phyloP scores from a whole-genome alignment of 257 asterid species.

The Petunia axillaris region DNA sequence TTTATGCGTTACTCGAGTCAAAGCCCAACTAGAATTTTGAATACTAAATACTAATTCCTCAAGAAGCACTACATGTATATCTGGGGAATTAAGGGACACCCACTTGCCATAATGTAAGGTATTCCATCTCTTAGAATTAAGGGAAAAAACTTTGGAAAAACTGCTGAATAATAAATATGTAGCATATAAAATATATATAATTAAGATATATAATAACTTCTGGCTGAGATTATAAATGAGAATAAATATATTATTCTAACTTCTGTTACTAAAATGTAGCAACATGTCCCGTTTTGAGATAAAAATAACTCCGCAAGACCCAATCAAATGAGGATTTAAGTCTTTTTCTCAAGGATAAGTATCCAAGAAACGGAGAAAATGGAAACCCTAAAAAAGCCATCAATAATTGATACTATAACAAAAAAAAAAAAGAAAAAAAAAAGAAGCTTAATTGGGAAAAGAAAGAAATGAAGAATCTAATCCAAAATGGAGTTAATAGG shows the following conservation, averaged over 20 bases:
- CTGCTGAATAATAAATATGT: no score
- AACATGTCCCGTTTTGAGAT: background rate
- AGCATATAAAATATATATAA: no score
- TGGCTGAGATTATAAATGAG: no score
- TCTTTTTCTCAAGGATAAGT: slow-evolving; percentile 24
- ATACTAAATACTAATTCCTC: background rate
- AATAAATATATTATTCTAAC: no score
- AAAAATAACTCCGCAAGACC: background rate
- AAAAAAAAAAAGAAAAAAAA: background rate
- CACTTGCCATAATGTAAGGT: no score
- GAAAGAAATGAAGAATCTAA: slow-evolving; percentile 22
- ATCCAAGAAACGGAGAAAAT: slow-evolving; percentile 18
- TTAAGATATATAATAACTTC: no score
- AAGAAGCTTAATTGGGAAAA: slow-evolving; percentile 17
- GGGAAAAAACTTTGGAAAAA: no score
- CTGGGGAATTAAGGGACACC: background rate
- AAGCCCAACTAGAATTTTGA: background rate
- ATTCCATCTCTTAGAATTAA: no score
- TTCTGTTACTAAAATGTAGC: no score
- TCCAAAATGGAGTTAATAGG: slow-evolving; percentile 27
- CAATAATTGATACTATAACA: slow-evolving; percentile 24
- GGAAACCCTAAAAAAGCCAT: slow-evolving; percentile 23
- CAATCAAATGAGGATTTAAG: slow-evolving; percentile 13
- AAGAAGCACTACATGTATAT: slow-evolving; percentile 15
- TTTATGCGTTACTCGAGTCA: slow-evolving; percentile 16